Percentiles rank a stretch among this genome's conserved stretches.
Evolutionary conservation across 768 basidiomycete genomes (phyloP).

Genomic region (Kwoniella botswanensis): DNA sequence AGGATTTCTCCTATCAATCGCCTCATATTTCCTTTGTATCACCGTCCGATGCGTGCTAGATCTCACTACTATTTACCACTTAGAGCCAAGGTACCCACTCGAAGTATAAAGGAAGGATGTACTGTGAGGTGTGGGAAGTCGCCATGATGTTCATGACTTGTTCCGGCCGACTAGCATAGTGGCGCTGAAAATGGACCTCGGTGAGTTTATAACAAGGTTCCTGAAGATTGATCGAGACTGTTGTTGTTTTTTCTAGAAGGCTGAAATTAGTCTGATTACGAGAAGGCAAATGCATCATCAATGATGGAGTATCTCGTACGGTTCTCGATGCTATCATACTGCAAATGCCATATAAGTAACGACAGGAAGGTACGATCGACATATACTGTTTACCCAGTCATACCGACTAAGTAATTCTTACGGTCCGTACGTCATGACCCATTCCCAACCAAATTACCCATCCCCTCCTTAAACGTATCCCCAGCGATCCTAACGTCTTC

Average conservation of each 20-base stretch:
- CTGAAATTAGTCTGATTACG: neutral
- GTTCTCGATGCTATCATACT: too few relatives aligned
- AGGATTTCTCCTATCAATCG: conserved; percentile 2
- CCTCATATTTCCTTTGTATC: neutral
- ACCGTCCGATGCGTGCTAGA: neutral
- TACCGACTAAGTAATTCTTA: too few relatives aligned
- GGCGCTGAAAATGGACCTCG: too few relatives aligned
- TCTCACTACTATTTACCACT: neutral
- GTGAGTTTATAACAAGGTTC: too few relatives aligned
- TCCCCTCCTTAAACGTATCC: conserved; percentile 10
- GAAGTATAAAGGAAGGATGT: neutral
- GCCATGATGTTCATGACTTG: neutral
- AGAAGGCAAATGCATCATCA: neutral
- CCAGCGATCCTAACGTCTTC: conserved; percentile 4
- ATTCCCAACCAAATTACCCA: conserved; percentile 6
- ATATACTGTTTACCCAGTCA: too few relatives aligned
- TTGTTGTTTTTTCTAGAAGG: neutral
- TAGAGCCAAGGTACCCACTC: neutral
- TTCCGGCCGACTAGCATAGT: neutral
- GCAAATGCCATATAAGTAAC: neutral
- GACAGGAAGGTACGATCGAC: neutral
- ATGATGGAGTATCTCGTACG: too few relatives aligned
- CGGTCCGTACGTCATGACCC: neutral
- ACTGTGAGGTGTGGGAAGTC: neutral
- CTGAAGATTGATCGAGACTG: too few relatives aligned